phyloP scores from a whole-genome alignment of 352 stramenopile genomes.

The Thalassiosira exigua region DNA sequence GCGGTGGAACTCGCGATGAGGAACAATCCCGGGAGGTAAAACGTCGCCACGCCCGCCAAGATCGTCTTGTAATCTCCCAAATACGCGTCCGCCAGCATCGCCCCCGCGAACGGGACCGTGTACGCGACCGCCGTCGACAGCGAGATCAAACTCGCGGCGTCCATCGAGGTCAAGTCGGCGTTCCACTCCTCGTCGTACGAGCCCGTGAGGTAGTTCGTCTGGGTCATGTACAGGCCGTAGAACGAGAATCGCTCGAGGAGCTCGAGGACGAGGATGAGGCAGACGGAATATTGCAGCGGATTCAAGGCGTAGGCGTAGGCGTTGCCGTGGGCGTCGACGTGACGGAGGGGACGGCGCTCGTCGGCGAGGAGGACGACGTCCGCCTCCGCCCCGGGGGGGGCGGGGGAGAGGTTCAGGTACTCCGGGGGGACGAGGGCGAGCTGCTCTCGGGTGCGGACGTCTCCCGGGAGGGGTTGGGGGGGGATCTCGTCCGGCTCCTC shows the following conservation, averaged over 20 bases:
- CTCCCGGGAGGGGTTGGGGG: conserved; percentile 30
- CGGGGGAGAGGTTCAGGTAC: conserved; percentile 21
- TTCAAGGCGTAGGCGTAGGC: conserved; percentile 67
- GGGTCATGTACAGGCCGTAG: conserved; percentile 83
- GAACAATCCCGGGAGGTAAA: conserved; percentile 82
- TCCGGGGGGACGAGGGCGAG: conserved; percentile 25
- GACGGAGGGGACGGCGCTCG: conserved; percentile 60
- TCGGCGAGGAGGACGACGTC: no score
- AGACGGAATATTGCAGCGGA: conserved; percentile 78
- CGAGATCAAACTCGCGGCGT: conserved; percentile 72
- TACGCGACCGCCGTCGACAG: conserved; percentile 80
- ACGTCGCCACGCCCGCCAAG: conserved; percentile 56
- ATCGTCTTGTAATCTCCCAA: conserved; percentile 83
- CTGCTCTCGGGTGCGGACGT: conserved; percentile 27
- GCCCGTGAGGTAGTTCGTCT: conserved; percentile 82
- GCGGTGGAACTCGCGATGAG: conserved; percentile 76
- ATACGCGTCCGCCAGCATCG: conserved; percentile 73
- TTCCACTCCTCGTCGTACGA: conserved; percentile 80
- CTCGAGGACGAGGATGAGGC: conserved; percentile 83
- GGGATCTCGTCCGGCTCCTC: no score
- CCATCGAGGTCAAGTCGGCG: conserved; percentile 65
- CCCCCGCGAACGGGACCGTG: conserved; percentile 79
- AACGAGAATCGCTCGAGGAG: conserved; percentile 82
- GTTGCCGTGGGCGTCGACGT: conserved; percentile 65
- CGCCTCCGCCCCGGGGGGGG: not conserved